These are phyloP conservation scores for Plasmodiophora brassicae DNA, from an alignment of 208 protist species.

Conservation along the genomic window DNA sequence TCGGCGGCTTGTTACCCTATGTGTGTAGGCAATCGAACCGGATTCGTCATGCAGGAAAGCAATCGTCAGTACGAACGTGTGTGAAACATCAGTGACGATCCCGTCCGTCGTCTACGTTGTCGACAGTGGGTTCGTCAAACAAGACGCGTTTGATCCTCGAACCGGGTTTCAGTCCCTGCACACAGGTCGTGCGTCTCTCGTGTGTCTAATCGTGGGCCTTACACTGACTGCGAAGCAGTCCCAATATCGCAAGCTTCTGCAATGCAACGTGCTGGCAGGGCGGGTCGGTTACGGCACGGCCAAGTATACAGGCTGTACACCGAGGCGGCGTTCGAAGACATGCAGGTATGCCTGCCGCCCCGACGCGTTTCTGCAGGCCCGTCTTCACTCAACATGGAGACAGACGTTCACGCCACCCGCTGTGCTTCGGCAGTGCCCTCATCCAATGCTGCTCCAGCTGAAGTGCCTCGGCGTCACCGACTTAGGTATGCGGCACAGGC, in stretches of 20 bases:
- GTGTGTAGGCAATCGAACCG: background rate
- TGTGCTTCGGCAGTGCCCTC: slow-evolving; percentile 14
- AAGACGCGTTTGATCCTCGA: background rate
- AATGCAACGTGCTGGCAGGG: slow-evolving; percentile 50
- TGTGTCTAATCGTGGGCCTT: too few relatives aligned
- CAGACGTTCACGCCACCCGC: background rate
- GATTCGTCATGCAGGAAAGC: slow-evolving; percentile 58
- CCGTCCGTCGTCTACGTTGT: slow-evolving; percentile 75
- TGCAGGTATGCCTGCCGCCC: slow-evolving; percentile 24
- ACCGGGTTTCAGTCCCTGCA: background rate
- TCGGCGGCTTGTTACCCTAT: slow-evolving; percentile 14
- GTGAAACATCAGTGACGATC: slow-evolving; percentile 75
- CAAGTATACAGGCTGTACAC: slow-evolving; percentile 56
- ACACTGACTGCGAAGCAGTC: slow-evolving; percentile 38
- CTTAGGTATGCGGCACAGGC: background rate
- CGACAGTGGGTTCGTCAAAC: slow-evolving; percentile 72
- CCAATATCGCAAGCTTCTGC: slow-evolving; percentile 54
- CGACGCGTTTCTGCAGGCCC: background rate
- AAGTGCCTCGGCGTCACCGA: slow-evolving; percentile 42
- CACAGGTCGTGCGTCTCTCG: slow-evolving; percentile 32
- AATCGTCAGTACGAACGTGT: slow-evolving; percentile 73
- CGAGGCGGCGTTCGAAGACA: slow-evolving; percentile 33
- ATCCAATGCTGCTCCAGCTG: slow-evolving; percentile 39
- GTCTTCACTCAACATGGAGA: background rate
- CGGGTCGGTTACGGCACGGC: slow-evolving; percentile 50